Conservation (phyloP, 1,284 basidiomycete species). For the Xerocomus nothofagi region DNA sequence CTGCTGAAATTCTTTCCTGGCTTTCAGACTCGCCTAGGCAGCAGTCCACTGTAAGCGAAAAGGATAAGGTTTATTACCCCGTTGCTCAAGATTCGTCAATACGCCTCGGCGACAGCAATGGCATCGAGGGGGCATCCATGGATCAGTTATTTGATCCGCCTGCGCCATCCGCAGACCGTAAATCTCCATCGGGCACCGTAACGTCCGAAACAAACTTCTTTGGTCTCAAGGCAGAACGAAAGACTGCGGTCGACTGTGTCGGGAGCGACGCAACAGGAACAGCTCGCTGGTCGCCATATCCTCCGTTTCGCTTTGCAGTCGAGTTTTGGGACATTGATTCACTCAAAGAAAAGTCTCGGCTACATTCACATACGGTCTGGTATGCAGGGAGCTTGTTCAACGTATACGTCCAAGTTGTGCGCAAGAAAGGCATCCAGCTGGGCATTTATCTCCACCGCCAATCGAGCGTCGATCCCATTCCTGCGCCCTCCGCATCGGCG, state of each 20-base stretch:
- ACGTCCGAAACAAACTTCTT: slow-evolving; percentile 61
- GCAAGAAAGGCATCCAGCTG: slow-evolving; percentile 74
- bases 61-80: slow-evolving; percentile 57
- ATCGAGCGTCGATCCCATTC: slow-evolving; percentile 67
- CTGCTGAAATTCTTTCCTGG: slow-evolving; percentile 47
- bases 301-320: slow-evolving; percentile 81
- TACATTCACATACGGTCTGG: slow-evolving; percentile 77
- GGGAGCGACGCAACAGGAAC: slow-evolving; percentile 44
- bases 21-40: slow-evolving; percentile 26
- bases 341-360: slow-evolving; percentile 81
- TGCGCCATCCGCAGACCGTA: slow-evolving; percentile 22
- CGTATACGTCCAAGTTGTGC: slow-evolving; percentile 84
- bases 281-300: slow-evolving; percentile 58
- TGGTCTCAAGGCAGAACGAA: slow-evolving; percentile 54
- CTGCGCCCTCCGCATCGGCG: slow-evolving; percentile 37
- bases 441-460: slow-evolving; percentile 92
- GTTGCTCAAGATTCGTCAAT: slow-evolving; percentile 76
- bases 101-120: slow-evolving; percentile 75
- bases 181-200: slow-evolving; percentile 29
- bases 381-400: slow-evolving; percentile 81
- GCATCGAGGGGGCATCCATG: slow-evolving; percentile 51
- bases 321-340: slow-evolving; percentile 89
- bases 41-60: slow-evolving; percentile 23
- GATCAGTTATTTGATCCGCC: slow-evolving; percentile 51
- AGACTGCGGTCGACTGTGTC: slow-evolving; percentile 42